Base-by-base conservation (phyloP, 2,329 filamentous ascomycete genomes). In the Teratosphaeria zuluensis region DNA sequence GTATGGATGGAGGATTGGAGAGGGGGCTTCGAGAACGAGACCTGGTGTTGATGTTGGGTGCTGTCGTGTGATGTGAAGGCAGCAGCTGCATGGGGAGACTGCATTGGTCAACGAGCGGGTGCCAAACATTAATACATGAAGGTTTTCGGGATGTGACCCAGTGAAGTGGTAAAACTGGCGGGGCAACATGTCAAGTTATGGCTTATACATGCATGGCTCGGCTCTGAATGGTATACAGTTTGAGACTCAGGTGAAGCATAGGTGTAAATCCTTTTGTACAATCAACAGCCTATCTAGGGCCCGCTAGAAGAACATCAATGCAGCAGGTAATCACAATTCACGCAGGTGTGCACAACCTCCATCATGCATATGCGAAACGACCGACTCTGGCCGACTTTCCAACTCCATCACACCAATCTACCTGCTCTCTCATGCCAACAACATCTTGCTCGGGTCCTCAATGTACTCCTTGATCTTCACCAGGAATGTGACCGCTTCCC, bases 381-480 rank as follows among this genome's bases (percentile, higher is more conserved):
- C 16, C 51, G 12, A 19, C 51, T 28, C 1, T 32, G 14, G 33
- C 35, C 28, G 14, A 53, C 12, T 32, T 42, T 33, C 56, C 21
- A 5, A 52, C 46, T 38, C 53, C 54, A 19, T 19, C 48, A 33
- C 6, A 32, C 56, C 4, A 9, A 7, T 35, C 38, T 51, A 21
- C 42, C 35, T 30, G 16, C 53, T 28, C 57, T 6, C 48, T 58
- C 53, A 62, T 19, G 56, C 56, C 51, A 96, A 76, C 11, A 96
- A 82, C 92, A 97, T 96, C 70, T 89, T 87, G 65, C 90, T 81
- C 46, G 92, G 92, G 72, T 97, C 94, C 79, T 97, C 92, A 67
- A 97, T 95, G 73, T 89, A 96, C 75, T 96, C 62, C 62, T 97
- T 97, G 70, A 99, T 75, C 84, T 95, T 96, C 62, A 97, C 88